Conservation (phyloP, 306 rosid species). For the barrel medic (Medicago truncatula) region MtrunA17r5.0-ANR NC_053044.1:43508001-43508500, state of each 20-base stretch:
- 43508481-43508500: background rate
- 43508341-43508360: background rate
- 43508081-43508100: background rate
- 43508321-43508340: background rate
- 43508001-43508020: slow-evolving; percentile 99
- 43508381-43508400: background rate
- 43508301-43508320: background rate
- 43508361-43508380: background rate
- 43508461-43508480: background rate
- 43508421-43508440: background rate
- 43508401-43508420: background rate
- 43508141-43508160: background rate
- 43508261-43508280: background rate
- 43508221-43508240: background rate
- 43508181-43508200: background rate
- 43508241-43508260: background rate
- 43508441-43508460: background rate
- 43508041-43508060: slow-evolving; percentile 88
- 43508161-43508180: background rate
- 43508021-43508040: slow-evolving; percentile 83
- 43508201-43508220: background rate
- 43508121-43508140: background rate
- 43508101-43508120: background rate
- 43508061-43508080: background rate
- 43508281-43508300: background rate